These are phyloP conservation scores for Aspergillus avenaceus DNA, from an alignment of 495 filamentous ascomycete genomes.

Conservation along the genomic window DNA sequence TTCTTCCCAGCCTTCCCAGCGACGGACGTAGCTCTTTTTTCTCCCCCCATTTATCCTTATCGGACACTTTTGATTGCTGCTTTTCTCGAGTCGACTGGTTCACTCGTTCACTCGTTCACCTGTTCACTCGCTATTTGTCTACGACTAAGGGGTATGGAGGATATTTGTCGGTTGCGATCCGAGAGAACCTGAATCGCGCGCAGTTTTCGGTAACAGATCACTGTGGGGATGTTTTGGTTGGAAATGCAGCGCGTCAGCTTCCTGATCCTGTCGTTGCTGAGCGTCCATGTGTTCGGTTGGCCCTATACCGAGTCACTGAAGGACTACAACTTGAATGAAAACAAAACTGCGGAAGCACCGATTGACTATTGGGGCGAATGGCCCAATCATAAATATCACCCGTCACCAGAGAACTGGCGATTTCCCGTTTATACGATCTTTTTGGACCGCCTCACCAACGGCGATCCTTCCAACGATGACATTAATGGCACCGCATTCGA, in stretches of 20 bases:
- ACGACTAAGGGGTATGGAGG: background rate
- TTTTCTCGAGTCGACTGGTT: background rate
- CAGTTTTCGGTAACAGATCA: background rate
- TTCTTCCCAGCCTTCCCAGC: background rate
- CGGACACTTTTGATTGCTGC: background rate
- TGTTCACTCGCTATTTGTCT: background rate
- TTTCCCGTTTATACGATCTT: constrained; percentile 70
- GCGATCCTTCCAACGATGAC: constrained; percentile 68
- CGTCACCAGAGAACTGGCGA: constrained; percentile 67
- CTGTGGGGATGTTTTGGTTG: background rate
- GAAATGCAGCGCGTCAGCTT: background rate
- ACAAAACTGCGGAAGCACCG: constrained; percentile 52
- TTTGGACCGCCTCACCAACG: constrained; percentile 68
- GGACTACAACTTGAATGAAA: constrained; percentile 61
- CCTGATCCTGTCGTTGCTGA: constrained; percentile 16
- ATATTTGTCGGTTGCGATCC: background rate
- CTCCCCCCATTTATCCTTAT: too few species aligned
- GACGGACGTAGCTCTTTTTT: background rate
- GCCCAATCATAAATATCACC: constrained; percentile 48
- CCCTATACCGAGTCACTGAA: constrained; percentile 51
- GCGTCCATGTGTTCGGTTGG: constrained; percentile 33
- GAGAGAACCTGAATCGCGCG: background rate
- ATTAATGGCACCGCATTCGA: constrained; percentile 66
- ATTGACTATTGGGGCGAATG: constrained; percentile 59
- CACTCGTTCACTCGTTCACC: background rate